phyloP scores from a whole-genome alignment of 331 rosid species.

The Malus hybrid region DNA sequence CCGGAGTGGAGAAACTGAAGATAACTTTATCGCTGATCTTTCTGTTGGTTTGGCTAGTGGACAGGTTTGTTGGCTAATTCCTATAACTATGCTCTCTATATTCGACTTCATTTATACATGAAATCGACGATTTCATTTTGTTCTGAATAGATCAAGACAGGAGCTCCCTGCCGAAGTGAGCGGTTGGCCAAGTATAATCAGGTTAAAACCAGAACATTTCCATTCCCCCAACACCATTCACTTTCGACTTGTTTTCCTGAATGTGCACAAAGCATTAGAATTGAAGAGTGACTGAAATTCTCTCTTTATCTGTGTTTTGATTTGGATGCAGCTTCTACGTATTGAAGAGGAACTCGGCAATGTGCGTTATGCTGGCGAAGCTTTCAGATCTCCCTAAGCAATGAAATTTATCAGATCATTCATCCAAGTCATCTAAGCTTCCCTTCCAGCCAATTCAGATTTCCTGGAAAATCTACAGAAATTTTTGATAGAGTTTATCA shows the following conservation, averaged over 20 bases:
- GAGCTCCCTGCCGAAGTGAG: constrained; percentile 98
- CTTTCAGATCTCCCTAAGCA: constrained; percentile 74
- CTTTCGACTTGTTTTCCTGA: background rate
- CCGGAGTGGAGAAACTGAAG: constrained; percentile 98
- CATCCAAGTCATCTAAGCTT: constrained; percentile 1
- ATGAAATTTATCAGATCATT: background rate
- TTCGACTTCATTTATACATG: no score
- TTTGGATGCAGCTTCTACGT: constrained; percentile 81
- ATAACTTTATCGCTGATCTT: constrained; percentile 99
- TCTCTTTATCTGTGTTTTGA: background rate
- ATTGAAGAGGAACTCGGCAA: constrained; percentile 90
- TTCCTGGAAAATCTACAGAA: background rate
- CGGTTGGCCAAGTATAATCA: constrained; percentile 92
- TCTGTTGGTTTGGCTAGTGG: constrained; percentile 99
- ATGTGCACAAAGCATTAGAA: background rate
- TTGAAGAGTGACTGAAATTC: background rate
- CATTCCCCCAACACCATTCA: background rate
- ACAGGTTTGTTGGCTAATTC: constrained; percentile 47
- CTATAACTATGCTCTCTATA: background rate
- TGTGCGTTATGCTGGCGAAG: constrained; percentile 87
- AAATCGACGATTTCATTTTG: constrained; percentile 10
- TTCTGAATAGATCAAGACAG: constrained; percentile 71
- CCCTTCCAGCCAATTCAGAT: background rate
- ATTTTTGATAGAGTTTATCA: constrained; percentile 3
- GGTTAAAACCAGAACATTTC: constrained; percentile 27